phyloP scores from a whole-genome alignment of 805 yeast species.

The Pichia nanzhaoensis region DNA sequence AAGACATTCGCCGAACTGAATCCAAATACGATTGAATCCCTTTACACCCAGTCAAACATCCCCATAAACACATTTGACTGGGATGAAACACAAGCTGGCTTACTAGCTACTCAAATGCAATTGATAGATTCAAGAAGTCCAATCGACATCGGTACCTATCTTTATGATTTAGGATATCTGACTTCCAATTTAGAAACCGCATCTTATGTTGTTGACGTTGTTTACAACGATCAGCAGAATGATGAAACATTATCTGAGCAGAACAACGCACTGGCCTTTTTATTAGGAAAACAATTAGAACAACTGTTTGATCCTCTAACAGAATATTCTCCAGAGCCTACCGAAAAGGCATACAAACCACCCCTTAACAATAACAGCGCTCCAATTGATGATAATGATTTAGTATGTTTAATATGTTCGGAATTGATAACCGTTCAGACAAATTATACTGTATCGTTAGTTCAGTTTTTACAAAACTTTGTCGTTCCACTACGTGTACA shows the following conservation, averaged over 20 bases:
- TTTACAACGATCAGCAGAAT: constrained; percentile 42
- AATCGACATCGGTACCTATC: constrained; percentile 44
- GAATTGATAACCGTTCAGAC: constrained; percentile 71
- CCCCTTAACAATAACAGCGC: constrained; percentile 32
- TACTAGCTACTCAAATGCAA: constrained; percentile 59
- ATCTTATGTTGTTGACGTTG: constrained; percentile 63
- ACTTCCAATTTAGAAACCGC: constrained; percentile 36
- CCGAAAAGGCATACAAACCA: constrained; percentile 62
- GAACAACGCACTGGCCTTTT: constrained; percentile 69
- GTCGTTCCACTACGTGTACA: constrained; percentile 71
- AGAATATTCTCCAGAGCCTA: constrained; percentile 87
- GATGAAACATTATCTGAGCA: constrained; percentile 33
- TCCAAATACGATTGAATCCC: constrained; percentile 19
- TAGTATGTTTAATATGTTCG: constrained; percentile 47
- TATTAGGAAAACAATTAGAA: constrained; percentile 80
- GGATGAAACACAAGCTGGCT: constrained; percentile 87
- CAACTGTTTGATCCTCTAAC: constrained; percentile 83
- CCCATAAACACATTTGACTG: constrained; percentile 32
- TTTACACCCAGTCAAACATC: constrained; percentile 18
- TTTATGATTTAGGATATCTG: constrained; percentile 48
- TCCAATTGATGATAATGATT: constrained; percentile 19
- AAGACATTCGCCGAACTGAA: constrained; percentile 58
- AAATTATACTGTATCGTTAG: constrained; percentile 63
- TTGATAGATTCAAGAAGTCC: constrained; percentile 50
- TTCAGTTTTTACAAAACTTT: constrained; percentile 69